Conservation (phyloP, 2,329 filamentous ascomycete genomes). For the Cladorrhinum sp. region DNA sequence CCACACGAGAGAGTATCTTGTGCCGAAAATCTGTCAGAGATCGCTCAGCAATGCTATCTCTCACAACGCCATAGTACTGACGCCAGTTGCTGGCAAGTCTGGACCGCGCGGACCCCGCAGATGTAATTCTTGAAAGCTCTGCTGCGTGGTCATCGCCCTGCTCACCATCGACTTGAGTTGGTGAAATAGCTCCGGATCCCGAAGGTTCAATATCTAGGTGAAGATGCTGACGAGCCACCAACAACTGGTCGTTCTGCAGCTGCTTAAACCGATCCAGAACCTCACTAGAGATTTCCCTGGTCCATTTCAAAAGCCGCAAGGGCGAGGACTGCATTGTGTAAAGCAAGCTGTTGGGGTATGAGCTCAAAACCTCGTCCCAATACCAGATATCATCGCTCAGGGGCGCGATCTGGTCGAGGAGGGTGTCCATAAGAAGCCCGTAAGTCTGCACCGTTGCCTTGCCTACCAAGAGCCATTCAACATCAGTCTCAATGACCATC, state of each 20-base stretch:
- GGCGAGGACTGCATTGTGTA: constrained; percentile 88
- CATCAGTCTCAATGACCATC: constrained; percentile 65
- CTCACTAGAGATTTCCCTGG: constrained; percentile 66
- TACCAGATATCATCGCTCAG: constrained; percentile 89
- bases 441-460: constrained; percentile 93
- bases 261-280: constrained; percentile 45
- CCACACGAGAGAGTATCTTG: constrained; percentile 74
- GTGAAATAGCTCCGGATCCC: constrained; percentile 21
- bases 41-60: constrained; percentile 69
- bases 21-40: constrained; percentile 69
- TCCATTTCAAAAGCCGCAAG: constrained; percentile 68
- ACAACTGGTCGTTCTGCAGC: constrained; percentile 19
- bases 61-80: constrained; percentile 78
- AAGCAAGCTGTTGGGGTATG: constrained; percentile 72
- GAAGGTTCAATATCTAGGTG: constrained; percentile 5
- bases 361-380: constrained; percentile 85
- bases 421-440: constrained; percentile 70
- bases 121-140: constrained; percentile 19
- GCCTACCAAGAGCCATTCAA: constrained; percentile 86
- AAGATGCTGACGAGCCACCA: neutral
- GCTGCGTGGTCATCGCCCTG: neutral
- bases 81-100: constrained; percentile 54
- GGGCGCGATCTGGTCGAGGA: constrained; percentile 79
- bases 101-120: constrained; percentile 10
- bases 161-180: constrained; percentile 3